phyloP scores from a whole-genome alignment of 1,284 basidiomycete genomes.

The Porodaedalea pini region DNA sequence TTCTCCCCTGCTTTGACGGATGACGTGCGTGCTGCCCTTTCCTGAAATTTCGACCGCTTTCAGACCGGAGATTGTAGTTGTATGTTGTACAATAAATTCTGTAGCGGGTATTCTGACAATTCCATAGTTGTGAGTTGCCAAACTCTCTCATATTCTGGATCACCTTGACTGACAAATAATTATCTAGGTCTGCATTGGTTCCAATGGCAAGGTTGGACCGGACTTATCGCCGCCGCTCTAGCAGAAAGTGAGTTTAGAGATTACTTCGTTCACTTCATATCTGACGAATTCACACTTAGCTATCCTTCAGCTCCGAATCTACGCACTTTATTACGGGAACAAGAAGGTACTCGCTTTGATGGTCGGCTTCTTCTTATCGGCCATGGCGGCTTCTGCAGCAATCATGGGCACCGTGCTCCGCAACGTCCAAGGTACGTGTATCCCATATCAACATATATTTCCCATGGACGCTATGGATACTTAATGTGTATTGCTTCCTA shows the following conservation, averaged over 20 bases:
- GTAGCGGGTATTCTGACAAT: background rate
- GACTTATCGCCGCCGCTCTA: constrained; percentile 47
- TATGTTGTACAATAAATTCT: background rate
- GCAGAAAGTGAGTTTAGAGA: constrained; percentile 43
- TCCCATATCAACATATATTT: background rate
- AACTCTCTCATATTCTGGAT: constrained; percentile 4
- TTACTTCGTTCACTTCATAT: background rate
- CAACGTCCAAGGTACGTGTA: constrained; percentile 37
- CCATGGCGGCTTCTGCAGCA: constrained; percentile 39
- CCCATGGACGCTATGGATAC: constrained; percentile 21
- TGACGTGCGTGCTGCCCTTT: constrained; percentile 28
- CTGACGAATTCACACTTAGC: constrained; percentile 32
- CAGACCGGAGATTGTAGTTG: constrained; percentile 6
- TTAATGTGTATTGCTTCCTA: constrained; percentile 29
- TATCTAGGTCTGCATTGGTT: constrained; percentile 43
- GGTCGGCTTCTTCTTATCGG: constrained; percentile 38
- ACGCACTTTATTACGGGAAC: constrained; percentile 53
- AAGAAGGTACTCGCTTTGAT: constrained; percentile 46
- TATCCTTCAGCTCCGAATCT: constrained; percentile 60
- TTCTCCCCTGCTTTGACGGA: constrained; percentile 32
- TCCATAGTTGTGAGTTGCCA: constrained; percentile 33
- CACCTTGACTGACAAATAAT: background rate
- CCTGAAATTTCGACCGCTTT: background rate
- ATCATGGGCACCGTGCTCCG: constrained; percentile 45
- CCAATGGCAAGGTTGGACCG: constrained; percentile 58